phyloP scores from a whole-genome alignment of 805 yeast species.

The Pichia cabralensis region DNA sequence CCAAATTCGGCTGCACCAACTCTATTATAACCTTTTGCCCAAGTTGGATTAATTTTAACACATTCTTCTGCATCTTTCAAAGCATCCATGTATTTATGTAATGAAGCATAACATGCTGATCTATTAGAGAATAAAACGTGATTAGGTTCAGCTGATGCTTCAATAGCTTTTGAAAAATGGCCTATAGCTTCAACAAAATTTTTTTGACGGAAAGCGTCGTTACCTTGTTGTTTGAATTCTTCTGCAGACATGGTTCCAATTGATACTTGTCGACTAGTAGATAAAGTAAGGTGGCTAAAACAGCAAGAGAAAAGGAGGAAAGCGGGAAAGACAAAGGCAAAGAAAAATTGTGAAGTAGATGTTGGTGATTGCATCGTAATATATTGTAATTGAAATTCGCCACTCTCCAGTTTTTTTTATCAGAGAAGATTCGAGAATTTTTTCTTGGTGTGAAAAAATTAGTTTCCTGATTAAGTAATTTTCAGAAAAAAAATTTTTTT shows the following conservation, averaged over 20 bases:
- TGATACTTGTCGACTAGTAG: background rate
- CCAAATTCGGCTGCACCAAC: slow-evolving; percentile 91
- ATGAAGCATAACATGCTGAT: slow-evolving; percentile 82
- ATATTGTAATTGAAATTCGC: too few relatives aligned
- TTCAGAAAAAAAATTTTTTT: background rate
- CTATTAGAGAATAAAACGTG: slow-evolving; percentile 91
- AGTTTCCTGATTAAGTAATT: too few relatives aligned
- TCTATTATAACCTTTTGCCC: slow-evolving; percentile 96
- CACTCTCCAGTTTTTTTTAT: background rate
- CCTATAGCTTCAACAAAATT: slow-evolving; percentile 75
- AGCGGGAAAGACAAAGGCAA: background rate
- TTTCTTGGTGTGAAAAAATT: too few relatives aligned
- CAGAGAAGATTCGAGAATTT: slow-evolving; percentile 1
- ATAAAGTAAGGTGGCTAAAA: background rate
- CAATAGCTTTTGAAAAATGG: slow-evolving; percentile 78
- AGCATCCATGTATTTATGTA: slow-evolving; percentile 65
- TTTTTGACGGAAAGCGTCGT: slow-evolving; percentile 84
- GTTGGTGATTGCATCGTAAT: too few relatives aligned
- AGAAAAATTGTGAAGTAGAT: too few relatives aligned
- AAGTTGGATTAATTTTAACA: slow-evolving; percentile 66
- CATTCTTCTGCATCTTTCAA: slow-evolving; percentile 79
- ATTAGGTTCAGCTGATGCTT: slow-evolving; percentile 69
- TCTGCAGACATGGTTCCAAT: slow-evolving; percentile 45
- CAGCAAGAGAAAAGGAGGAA: background rate
- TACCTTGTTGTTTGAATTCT: slow-evolving; percentile 84